These are phyloP conservation scores for Raffaelea ambrosiae DNA, from an alignment of 2,329 filamentous ascomycete genomes.

Conservation along the genomic window DNA sequence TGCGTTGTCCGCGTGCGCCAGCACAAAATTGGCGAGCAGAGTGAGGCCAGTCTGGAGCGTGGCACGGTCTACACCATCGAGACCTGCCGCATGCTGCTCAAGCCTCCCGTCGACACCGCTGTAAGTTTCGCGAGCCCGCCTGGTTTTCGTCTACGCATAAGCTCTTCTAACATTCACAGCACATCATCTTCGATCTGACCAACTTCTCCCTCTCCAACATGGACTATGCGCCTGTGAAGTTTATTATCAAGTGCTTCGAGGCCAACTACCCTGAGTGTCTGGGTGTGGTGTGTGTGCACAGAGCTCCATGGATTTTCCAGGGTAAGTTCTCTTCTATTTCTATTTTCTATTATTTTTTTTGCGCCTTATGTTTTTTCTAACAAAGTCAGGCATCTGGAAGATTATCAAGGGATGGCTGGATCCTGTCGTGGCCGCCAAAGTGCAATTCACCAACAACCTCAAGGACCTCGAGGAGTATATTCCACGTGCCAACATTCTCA, in stretches of 20 bases:
- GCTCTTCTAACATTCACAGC: neutral
- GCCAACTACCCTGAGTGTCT: slow-evolving; percentile 95
- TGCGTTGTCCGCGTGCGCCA: slow-evolving; percentile 77
- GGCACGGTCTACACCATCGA: slow-evolving; percentile 95
- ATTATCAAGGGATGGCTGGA: slow-evolving; percentile 95
- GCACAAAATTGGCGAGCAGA: slow-evolving; percentile 76
- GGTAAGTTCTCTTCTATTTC: slow-evolving; percentile 44
- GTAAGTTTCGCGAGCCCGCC: slow-evolving; percentile 44
- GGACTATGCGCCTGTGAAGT: slow-evolving; percentile 96
- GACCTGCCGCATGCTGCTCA: slow-evolving; percentile 76
- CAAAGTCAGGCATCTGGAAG: slow-evolving; percentile 70
- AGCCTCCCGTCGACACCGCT: slow-evolving; percentile 78
- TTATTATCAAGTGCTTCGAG: slow-evolving; percentile 99
- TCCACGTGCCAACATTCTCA: slow-evolving; percentile 59
- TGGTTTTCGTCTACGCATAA: no score
- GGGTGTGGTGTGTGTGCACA: slow-evolving; percentile 85
- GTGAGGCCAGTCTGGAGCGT: slow-evolving; percentile 70
- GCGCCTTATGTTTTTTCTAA: slow-evolving; percentile 8
- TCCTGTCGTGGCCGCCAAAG: slow-evolving; percentile 87
- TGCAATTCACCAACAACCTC: slow-evolving; percentile 81
- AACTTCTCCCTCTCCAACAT: slow-evolving; percentile 92
- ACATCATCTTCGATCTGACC: slow-evolving; percentile 96
- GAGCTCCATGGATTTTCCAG: slow-evolving; percentile 95
- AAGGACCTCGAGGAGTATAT: slow-evolving; percentile 76
- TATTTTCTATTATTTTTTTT: neutral